Conservation (phyloP, 495 filamentous ascomycete genomes). For the Penicillium cataractarum region DNA sequence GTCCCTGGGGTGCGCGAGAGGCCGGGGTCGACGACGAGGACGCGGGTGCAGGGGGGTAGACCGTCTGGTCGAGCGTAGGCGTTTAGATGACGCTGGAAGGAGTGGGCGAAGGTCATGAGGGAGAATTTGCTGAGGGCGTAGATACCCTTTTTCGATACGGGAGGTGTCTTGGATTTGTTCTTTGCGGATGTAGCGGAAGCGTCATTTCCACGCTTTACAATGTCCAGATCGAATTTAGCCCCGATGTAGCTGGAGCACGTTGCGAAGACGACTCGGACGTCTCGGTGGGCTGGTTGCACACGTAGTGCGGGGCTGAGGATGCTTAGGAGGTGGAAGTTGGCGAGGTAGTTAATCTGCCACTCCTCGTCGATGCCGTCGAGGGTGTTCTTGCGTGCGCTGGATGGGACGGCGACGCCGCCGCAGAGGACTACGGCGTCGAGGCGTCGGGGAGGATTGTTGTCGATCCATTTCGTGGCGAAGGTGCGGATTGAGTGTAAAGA, state of each 20-base stretch:
- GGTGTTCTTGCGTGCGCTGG: slow-evolving; percentile 56
- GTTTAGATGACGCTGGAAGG: slow-evolving; percentile 88
- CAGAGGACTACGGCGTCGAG: slow-evolving; percentile 92
- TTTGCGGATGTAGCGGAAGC: slow-evolving; percentile 7
- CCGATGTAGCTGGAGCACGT: slow-evolving; percentile 86
- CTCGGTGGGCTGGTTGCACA: slow-evolving; percentile 89
- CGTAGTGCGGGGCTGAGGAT: slow-evolving; percentile 86
- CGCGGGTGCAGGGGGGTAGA: slow-evolving; percentile 74
- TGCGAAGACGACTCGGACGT: slow-evolving; percentile 84
- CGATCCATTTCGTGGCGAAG: slow-evolving; percentile 99
- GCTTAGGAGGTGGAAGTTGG: slow-evolving; percentile 91
- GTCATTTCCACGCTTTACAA: slow-evolving; percentile 24
- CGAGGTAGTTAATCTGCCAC: slow-evolving; percentile 94
- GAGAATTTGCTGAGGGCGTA: slow-evolving; percentile 90
- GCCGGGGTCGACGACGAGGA: slow-evolving; percentile 86
- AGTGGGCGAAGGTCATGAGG: slow-evolving; percentile 80
- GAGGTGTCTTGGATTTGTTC: slow-evolving; percentile 7
- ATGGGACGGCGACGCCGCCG: slow-evolving; percentile 68
- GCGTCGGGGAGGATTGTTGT: slow-evolving; percentile 89
- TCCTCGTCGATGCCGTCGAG: slow-evolving; percentile 81
- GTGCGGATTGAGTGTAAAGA: slow-evolving; percentile 84
- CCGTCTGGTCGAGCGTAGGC: slow-evolving; percentile 81
- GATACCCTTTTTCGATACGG: slow-evolving; percentile 33
- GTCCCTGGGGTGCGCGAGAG: slow-evolving; percentile 82
- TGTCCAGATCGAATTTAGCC: slow-evolving; percentile 61